Conservation (phyloP, 768 basidiomycete species). For the Leccinum truebloodii region DNA sequence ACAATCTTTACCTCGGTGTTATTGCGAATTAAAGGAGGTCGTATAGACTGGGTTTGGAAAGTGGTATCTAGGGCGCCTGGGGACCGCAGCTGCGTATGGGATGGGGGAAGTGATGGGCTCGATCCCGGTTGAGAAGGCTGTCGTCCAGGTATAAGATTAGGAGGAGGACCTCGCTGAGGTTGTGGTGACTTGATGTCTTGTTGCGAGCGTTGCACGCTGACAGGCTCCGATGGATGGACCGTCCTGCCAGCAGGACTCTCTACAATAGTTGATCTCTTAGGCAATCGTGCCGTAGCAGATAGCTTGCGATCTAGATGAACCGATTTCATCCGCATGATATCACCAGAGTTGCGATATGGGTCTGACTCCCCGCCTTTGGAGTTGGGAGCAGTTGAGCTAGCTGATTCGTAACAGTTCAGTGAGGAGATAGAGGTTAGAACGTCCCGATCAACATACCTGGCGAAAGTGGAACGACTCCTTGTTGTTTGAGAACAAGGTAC, state of each 20-base stretch:
- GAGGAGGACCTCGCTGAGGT: constrained; percentile 40
- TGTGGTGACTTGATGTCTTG: constrained; percentile 42
- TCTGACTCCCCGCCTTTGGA: constrained; percentile 52
- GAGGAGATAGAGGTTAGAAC: constrained; percentile 7
- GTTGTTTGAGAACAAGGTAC: constrained; percentile 83
- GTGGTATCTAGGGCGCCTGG: constrained; percentile 38
- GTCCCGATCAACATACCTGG: constrained; percentile 52
- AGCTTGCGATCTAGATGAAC: constrained; percentile 94
- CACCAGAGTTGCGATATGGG: constrained; percentile 82
- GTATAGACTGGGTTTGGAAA: constrained; percentile 46
- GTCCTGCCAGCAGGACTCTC: constrained; percentile 91
- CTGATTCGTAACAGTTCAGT: constrained; percentile 19
- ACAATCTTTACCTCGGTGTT: constrained; percentile 90
- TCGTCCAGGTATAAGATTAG: constrained; percentile 37
- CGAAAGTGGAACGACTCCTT: constrained; percentile 85
- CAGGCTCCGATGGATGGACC: constrained; percentile 69
- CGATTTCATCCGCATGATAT: constrained; percentile 94
- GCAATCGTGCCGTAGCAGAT: constrained; percentile 88
- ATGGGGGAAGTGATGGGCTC: constrained; percentile 34
- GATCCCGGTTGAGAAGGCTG: constrained; percentile 36
- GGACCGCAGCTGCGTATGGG: constrained; percentile 42
- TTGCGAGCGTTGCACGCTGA: constrained; percentile 47
- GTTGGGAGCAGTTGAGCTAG: constrained; percentile 35
- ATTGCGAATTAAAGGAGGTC: constrained; percentile 72
- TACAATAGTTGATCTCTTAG: constrained; percentile 93